Evolutionary conservation across 2,329 filamentous ascomycete species (phyloP).

Genomic region (Sclerotinia minor): DNA sequence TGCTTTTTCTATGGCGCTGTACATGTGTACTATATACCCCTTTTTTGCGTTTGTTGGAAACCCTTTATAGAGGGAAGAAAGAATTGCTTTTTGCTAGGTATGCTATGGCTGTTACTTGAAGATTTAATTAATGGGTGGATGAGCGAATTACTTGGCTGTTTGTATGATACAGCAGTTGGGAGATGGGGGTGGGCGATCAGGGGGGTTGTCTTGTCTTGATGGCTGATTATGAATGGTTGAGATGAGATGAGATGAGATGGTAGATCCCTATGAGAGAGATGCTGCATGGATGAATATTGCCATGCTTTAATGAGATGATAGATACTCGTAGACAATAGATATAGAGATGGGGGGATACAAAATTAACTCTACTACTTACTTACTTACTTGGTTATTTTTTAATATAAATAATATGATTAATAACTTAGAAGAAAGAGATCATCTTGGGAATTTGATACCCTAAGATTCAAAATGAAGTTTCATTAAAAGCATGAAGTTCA

Average conservation of each 20-base stretch:
- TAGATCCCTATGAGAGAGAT: not conserved
- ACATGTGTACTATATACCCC: constrained; percentile 14
- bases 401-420: not conserved
- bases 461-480: no score
- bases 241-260: not conserved
- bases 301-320: not conserved
- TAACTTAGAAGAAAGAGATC: not conserved
- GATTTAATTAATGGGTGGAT: not conserved
- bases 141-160: not conserved
- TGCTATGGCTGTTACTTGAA: not conserved
- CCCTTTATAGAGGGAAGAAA: not conserved
- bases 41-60: constrained; percentile 3
- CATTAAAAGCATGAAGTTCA: not conserved
- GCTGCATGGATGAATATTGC: not conserved
- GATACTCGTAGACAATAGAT: not conserved
- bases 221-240: not conserved
- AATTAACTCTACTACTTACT: constrained; percentile 12
- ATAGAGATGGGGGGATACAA: not conserved
- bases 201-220: no score
- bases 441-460: not conserved
- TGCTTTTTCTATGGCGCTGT: not conserved
- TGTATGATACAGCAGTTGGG: not conserved
- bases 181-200: not conserved
- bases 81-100: not conserved
- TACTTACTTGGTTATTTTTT: not conserved